Evolutionary conservation across 192 early-diverging fungal species (phyloP).

Genomic region (Rhizoclosmatium globosum): DNA sequence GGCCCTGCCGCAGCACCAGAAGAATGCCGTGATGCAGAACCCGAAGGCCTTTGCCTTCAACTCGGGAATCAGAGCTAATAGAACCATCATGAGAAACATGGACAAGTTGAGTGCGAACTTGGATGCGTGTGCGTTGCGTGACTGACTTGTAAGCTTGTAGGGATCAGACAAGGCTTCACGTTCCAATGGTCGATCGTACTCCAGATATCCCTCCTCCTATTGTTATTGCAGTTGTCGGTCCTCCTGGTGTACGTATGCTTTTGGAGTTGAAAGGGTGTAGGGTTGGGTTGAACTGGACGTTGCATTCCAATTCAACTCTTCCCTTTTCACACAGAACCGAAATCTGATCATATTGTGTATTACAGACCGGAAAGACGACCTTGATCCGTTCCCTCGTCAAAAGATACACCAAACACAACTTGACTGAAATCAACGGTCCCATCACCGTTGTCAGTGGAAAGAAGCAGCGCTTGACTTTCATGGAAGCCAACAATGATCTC

Average conservation of each 20-base stretch:
- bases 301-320: not conserved
- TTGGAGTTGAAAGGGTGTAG: no score
- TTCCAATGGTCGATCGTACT: constrained; percentile 94
- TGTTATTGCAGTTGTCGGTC: constrained; percentile 95
- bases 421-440: constrained; percentile 92
- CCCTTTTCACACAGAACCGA: not conserved
- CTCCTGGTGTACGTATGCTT: constrained; percentile 73
- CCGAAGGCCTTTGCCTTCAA: constrained; percentile 69
- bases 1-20: constrained; percentile 56
- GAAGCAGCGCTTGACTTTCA: constrained; percentile 93
- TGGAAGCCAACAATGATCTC: constrained; percentile 97
- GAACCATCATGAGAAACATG: constrained; percentile 79
- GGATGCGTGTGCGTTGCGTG: not conserved
- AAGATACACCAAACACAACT: constrained; percentile 92
- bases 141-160: not conserved
- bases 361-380: constrained; percentile 94
- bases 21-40: constrained; percentile 86
- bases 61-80: constrained; percentile 72
- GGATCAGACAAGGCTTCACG: constrained; percentile 92
- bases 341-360: not conserved
- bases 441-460: constrained; percentile 97
- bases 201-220: constrained; percentile 90
- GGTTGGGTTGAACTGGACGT: no score
- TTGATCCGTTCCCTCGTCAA: constrained; percentile 95
- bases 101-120: constrained; percentile 53